Base-by-base conservation (phyloP, 345 rosid species). In the Trapa bicornis region DNA sequence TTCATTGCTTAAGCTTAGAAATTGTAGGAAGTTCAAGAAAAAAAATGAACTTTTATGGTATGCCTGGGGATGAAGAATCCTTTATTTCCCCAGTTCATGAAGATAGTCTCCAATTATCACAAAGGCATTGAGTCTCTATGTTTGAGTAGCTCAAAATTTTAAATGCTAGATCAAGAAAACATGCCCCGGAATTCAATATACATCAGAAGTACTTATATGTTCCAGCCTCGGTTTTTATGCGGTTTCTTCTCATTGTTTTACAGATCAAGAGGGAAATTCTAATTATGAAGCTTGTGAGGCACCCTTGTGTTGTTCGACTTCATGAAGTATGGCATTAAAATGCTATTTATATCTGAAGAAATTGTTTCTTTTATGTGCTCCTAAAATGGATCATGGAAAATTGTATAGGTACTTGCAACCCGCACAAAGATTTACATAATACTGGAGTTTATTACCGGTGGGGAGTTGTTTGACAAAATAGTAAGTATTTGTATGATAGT, bases 231-330 rank as follows among this genome's bases (percentile, higher is more conserved):
- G 37, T 58, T 58, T 71, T 3, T 10, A 29, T 53, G 43, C 41
- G 42, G 42, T 5, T 57, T 12, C 17, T 57, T 7, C 9, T 61
- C n/a, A 1, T 58, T 22, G 29, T 22, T 22, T 22, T 22, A 70
- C 86, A 93, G 99, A 94, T 94, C 74, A 94, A 94, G 83, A 84
- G 88, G 73, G 99, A 94, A 90, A 94, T 94, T 78, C 88, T 92
- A 36, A 91, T 94, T 15, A 94, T 94, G 99, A 94, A 90, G 83
- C 94, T 94, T 73, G 99, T 94, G 68, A 83, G 99, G 47, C 99
- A 94, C 81, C 99, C 99, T 73, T 76, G 75, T 14, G 95, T 90
- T 67, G 99, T 89, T 74, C 96, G 96, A 65, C 85, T 94, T 61
- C 83, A 91, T 17, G 99, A 91, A 95, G 99, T 66, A 81, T 74